Conservation (phyloP, 805 yeast species). For the Candida lessepsii region DNA sequence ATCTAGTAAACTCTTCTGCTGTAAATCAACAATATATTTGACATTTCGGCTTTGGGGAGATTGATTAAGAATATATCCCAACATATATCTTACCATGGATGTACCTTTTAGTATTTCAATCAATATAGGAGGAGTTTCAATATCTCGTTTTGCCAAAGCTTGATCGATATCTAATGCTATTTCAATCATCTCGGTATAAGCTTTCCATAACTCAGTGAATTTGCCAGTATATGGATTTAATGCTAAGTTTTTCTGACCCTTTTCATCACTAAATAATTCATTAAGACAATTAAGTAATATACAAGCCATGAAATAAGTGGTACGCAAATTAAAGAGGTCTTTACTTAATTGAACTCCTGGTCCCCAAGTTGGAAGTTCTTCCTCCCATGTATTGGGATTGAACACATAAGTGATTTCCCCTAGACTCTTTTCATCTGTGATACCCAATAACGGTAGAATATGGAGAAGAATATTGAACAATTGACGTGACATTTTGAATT, state of each 20-base stretch:
- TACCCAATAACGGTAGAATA: neutral
- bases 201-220: constrained; percentile 64
- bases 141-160: constrained; percentile 24
- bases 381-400: constrained; percentile 4
- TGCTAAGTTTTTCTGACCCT: constrained; percentile 37
- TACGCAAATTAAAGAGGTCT: constrained; percentile 24
- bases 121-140: constrained; percentile 32
- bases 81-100: constrained; percentile 57
- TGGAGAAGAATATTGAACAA: constrained; percentile 29
- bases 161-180: constrained; percentile 56
- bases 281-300: constrained; percentile 31
- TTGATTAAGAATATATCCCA: constrained; percentile 51
- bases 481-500: constrained; percentile 34
- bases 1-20: constrained; percentile 8
- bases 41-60: neutral
- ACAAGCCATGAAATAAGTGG: constrained; percentile 25
- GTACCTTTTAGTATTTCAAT: constrained; percentile 53
- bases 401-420: neutral
- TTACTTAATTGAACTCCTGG: constrained; percentile 32
- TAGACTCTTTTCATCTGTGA: neutral
- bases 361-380: constrained; percentile 8
- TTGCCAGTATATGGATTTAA: constrained; percentile 62
- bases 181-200: constrained; percentile 56
- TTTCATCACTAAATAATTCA: constrained; percentile 29
- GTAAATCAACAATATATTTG: constrained; percentile 8